Percentiles rank a stretch among this genome's conserved stretches.
Evolutionary conservation across 176 grass and related monocot species (phyloP).

Genomic region (Cenchrus fungigraminus): DNA sequence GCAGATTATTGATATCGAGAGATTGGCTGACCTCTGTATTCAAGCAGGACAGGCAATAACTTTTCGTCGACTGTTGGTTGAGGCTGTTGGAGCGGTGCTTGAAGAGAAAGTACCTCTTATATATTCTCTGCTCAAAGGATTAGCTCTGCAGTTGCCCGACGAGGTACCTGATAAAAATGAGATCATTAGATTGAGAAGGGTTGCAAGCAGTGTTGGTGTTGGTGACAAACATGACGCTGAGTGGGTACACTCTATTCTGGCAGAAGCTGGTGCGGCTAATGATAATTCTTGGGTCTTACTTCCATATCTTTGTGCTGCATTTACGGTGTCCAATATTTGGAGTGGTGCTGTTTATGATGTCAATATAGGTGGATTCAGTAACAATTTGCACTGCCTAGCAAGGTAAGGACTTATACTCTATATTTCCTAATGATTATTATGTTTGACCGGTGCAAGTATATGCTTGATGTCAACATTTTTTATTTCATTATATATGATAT

Average conservation of each 20-base stretch:
- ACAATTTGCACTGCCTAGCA: conserved; percentile 92
- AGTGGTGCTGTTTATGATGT: conserved; percentile 74
- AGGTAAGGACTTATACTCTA: conserved; percentile 50
- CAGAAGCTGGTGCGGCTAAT: conserved; percentile 66
- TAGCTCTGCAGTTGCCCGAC: conserved; percentile 71
- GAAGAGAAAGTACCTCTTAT: conserved; percentile 95
- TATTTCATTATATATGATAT: background rate
- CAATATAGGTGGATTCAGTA: conserved; percentile 80
- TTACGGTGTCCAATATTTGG: conserved; percentile 94
- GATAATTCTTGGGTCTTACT: conserved; percentile 95
- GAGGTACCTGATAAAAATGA: conserved; percentile 88
- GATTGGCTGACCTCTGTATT: conserved; percentile 82
- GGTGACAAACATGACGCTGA: conserved; percentile 88
- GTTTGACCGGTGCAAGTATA: conserved; percentile 10
- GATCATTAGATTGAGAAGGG: conserved; percentile 79
- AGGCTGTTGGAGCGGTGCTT: conserved; percentile 73
- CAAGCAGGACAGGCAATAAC: conserved; percentile 94
- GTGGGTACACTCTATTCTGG: conserved; percentile 86
- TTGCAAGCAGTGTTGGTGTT: conserved; percentile 73
- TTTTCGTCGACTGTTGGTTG: conserved; percentile 81
- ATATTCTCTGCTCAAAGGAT: conserved; percentile 74
- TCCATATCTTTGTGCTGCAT: conserved; percentile 93
- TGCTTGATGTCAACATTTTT: conserved; percentile 21
- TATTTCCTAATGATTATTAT: conserved; percentile 8
- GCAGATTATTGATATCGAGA: conserved; percentile 90